Conservation (phyloP, 768 basidiomycete genomes). For the Tephrocybe sp. region DNA sequence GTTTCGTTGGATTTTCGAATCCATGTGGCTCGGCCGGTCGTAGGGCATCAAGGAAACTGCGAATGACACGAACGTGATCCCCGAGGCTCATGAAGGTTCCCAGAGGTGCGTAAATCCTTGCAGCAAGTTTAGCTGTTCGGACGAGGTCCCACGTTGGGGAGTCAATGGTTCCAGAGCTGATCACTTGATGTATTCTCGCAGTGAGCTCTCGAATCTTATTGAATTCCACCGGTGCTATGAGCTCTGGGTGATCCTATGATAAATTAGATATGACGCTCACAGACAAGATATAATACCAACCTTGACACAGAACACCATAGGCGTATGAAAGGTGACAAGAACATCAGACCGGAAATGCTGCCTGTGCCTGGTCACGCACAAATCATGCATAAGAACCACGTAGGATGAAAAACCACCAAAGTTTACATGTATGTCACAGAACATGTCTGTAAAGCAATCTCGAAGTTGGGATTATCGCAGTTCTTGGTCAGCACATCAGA, state of each 20-base stretch:
- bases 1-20: conserved; percentile 20
- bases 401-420: background rate
- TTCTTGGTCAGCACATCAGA: conserved; percentile 75
- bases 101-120: conserved; percentile 82
- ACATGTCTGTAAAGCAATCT: conserved; percentile 70
- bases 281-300: conserved; percentile 27
- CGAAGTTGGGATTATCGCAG: conserved; percentile 63
- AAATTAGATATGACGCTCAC: conserved; percentile 1
- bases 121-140: conserved; percentile 71
- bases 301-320: conserved; percentile 63
- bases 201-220: conserved; percentile 59
- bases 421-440: conserved; percentile 80
- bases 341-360: conserved; percentile 89
- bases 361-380: conserved; percentile 53
- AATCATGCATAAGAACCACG: background rate
- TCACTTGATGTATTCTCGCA: conserved; percentile 58
- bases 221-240: conserved; percentile 66
- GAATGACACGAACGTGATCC: conserved; percentile 75
- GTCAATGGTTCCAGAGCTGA: conserved; percentile 76
- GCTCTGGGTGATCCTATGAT: conserved; percentile 63
- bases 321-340: conserved; percentile 75
- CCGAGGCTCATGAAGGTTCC: conserved; percentile 84
- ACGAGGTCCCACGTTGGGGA: conserved; percentile 83
- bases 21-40: conserved; percentile 37
- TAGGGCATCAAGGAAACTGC: conserved; percentile 76